A percentile compares a stretch with the other conserved stretches of the same genome.
Evolutionary conservation across 768 basidiomycete genomes (phyloP).

Genomic region (Podaxis carcinomalis): DNA sequence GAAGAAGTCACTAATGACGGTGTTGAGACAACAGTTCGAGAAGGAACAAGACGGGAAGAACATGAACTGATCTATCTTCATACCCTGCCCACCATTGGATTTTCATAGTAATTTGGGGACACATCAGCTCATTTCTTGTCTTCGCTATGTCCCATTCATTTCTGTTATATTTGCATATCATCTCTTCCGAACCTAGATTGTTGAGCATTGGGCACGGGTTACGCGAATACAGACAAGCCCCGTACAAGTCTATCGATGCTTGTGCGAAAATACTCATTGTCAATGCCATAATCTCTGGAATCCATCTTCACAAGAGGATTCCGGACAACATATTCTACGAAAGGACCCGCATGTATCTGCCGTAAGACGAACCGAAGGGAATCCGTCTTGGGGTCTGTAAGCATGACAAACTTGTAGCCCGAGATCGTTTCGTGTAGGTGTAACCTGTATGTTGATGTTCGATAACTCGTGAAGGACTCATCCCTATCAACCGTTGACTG

Average conservation of each 20-base stretch:
- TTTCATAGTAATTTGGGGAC: not conserved
- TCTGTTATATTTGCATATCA: conserved; percentile 1
- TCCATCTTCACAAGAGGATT: conserved; percentile 88
- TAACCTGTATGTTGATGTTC: conserved; percentile 88
- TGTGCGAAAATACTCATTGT: conserved; percentile 87
- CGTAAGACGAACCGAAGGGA: conserved; percentile 77
- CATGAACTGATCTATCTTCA: not conserved
- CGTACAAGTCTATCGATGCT: conserved; percentile 75
- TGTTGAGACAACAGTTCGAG: conserved; percentile 79
- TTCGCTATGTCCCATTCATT: not conserved
- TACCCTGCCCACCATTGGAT: not conserved
- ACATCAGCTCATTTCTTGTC: not conserved
- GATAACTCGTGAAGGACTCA: conserved; percentile 87
- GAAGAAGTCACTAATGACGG: conserved; percentile 83
- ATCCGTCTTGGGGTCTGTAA: conserved; percentile 83
- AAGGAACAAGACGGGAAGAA: conserved; percentile 34
- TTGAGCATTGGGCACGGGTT: not conserved
- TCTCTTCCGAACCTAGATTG: not conserved
- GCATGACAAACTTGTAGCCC: conserved; percentile 93
- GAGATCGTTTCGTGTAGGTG: conserved; percentile 90
- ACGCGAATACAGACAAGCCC: conserved; percentile 45
- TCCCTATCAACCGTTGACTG: conserved; percentile 46
- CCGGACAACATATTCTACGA: conserved; percentile 89
- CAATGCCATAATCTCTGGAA: conserved; percentile 78
- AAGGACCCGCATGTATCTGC: conserved; percentile 92